Base-by-base conservation (phyloP, 1,284 basidiomycete genomes). In the Leccinum subrobustum region DNA sequence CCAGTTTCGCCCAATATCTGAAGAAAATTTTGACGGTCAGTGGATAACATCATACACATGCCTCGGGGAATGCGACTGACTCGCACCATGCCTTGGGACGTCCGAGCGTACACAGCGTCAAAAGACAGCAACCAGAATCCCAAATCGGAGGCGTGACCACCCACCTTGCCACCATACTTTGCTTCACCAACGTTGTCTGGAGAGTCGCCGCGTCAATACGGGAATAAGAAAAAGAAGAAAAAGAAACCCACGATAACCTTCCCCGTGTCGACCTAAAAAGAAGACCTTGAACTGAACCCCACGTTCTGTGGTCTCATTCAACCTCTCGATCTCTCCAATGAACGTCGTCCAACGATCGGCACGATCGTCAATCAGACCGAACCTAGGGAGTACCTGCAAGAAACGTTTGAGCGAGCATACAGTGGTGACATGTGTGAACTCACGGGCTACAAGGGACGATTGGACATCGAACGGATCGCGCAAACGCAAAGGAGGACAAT, bases 101-200 rank as follows among this genome's bases (percentile, higher is more conserved):
- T 54, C 16, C 20, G 12, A 50, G 23, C 48, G n/a, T 27, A 31
- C 14, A 16, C 44, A 44, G 2, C 25, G 18, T 67, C 56, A 63
- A 52, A 20, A 6, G 2, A 37, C 39, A n/a, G 14, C 4, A 12
- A 4, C 11, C 3, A 20, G 18, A 25, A 31, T 56, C 5, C 9
- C 5, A n/a, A 57, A 54, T 5, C 4, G 4, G 16, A 37, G 57
- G 11, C 9, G 9, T 8, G n/a, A 53, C 18, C 20, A 63, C 79
- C 62, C 63, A 83, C 84, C 70, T 78, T 63, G 1, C 79, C 80
- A 0, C 92, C 91, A 69, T 95, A 91, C 68, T 90, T 89, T 8
- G 73, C 73, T 65, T 89, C 85, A 0, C 79, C 93, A 6, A 90
- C 78, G 62, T 93, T 93, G 72, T 93, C 89, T 91, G 29, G 20